These are phyloP conservation scores for Tricholoma bakamatsutake DNA, from an alignment of 768 basidiomycete species.

Conservation along the genomic window DNA sequence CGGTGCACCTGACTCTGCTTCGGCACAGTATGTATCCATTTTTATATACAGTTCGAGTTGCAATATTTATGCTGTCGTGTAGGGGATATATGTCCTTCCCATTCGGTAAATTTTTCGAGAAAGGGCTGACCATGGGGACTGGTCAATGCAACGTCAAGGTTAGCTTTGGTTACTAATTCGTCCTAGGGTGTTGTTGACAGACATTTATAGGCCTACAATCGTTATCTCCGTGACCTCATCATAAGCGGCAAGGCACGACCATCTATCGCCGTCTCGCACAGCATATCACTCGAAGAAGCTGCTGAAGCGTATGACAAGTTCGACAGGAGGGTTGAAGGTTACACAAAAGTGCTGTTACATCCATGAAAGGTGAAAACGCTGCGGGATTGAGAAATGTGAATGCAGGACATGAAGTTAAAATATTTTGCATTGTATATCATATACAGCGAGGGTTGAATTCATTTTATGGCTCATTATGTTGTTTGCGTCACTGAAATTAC, in stretches of 20 bases:
- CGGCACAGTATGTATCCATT: conserved; percentile 35
- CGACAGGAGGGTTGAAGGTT: conserved; percentile 47
- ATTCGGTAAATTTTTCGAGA: conserved; percentile 48
- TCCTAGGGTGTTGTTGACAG: not conserved
- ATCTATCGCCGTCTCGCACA: conserved; percentile 49
- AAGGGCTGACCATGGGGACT: conserved; percentile 46
- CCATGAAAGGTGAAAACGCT: conserved; percentile 24
- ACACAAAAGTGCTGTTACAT: conserved; percentile 46
- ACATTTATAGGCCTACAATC: conserved; percentile 38
- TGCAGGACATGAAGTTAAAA: no score
- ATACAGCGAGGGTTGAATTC: no score
- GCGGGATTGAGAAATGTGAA: no score
- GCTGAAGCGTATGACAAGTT: conserved; percentile 48
- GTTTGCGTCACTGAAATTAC: no score
- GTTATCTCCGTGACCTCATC: conserved; percentile 49
- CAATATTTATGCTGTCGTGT: not conserved
- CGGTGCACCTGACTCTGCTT: conserved; percentile 46
- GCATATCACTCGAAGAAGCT: conserved; percentile 42
- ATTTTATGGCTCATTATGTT: no score
- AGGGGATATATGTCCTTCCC: conserved; percentile 50
- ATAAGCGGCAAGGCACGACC: conserved; percentile 48
- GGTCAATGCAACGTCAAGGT: conserved; percentile 56
- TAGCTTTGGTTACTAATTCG: not conserved
- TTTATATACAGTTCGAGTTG: not conserved
- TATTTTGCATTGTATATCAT: no score